Evolutionary conservation across 2,329 filamentous ascomycete species (phyloP), one percentile per base, ranked within the genome.

Genomic region (Phialocephala subalpina): DNA sequence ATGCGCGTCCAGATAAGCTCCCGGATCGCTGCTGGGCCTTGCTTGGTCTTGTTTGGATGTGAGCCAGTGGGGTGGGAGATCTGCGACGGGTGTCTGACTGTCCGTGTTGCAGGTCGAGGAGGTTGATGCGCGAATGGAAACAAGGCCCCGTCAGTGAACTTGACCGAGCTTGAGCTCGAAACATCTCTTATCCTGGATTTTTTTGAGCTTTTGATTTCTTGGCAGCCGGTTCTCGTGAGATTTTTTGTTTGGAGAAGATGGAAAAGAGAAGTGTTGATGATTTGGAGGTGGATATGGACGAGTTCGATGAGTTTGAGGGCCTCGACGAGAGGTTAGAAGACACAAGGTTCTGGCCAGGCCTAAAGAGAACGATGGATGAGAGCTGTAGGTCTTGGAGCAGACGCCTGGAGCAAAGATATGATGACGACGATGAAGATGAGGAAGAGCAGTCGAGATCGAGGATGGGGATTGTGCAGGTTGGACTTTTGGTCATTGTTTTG

Each of bases 21-120:
- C 49, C 25, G 25, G 49, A 53, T 33, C 49, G 5, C 12, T 29
- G 42, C 12, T 3, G 8, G 6, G 45, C 38, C 14, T 52, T 52
- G 22, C 20, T 52, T 29, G 25, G 4, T 29, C 20, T 27, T 49
- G 45, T 7, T 49, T 25, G 45, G 45, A 6, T 49, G n/a, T 16
- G 20, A 4, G 18, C 22, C 22, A 7, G n/a, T 25, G 45, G n/a
- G 45, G 20, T 27, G 45, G n/a, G 45, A 25, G 49, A 53, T 53
- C 49, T 53, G 49, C 49, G 49, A 53, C 49, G 49, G 47, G 22
- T 18, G 27, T 53, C 49, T 53, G 25, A 53, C 47, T 14, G 3
- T 27, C 3, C 27, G 49, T 33, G 49, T 53, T 53, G 9, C 25
- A 53, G 22, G 25, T 18, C 18, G 25, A 33, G 38, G 12, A 14